phyloP scores from a whole-genome alignment of 176 grass and related monocot species.

The Oryza australiensis region DNA sequence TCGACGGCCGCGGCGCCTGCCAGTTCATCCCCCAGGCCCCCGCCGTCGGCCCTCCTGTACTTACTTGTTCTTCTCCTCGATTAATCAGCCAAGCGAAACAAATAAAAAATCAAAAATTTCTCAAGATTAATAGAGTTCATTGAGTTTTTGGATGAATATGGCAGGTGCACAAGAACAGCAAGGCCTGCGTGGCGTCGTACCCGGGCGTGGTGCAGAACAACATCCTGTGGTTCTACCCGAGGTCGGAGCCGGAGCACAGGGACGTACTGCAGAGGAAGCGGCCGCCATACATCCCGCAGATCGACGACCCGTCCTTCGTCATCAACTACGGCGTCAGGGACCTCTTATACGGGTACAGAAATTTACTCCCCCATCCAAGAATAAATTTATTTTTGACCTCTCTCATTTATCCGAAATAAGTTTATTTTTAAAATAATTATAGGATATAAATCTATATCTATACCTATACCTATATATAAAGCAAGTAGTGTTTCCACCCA shows the following conservation, averaged over 20 bases:
- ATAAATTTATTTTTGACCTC: no score
- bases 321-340: conserved; percentile 62
- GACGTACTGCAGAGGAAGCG: conserved; percentile 56
- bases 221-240: conserved; percentile 91
- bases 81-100: no score
- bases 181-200: conserved; percentile 76
- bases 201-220: conserved; percentile 80
- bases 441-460: no score
- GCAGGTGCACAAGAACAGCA: conserved; percentile 73
- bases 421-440: no score
- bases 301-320: conserved; percentile 68
- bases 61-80: background rate
- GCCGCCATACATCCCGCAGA: conserved; percentile 50
- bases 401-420: no score
- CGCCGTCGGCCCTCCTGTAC: conserved; percentile 55
- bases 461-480: no score
- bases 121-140: background rate
- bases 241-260: conserved; percentile 46
- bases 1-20: conserved; percentile 83
- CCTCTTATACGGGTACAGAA: conserved; percentile 66
- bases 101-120: no score
- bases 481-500: no score
- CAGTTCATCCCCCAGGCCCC: conserved; percentile 90
- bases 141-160: background rate
- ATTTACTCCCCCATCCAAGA: no score